Evolutionary conservation across 2,329 filamentous ascomycete genomes (phyloP), one percentile per base, ranked within the genome.

Genomic region (Hortaea sp.): DNA sequence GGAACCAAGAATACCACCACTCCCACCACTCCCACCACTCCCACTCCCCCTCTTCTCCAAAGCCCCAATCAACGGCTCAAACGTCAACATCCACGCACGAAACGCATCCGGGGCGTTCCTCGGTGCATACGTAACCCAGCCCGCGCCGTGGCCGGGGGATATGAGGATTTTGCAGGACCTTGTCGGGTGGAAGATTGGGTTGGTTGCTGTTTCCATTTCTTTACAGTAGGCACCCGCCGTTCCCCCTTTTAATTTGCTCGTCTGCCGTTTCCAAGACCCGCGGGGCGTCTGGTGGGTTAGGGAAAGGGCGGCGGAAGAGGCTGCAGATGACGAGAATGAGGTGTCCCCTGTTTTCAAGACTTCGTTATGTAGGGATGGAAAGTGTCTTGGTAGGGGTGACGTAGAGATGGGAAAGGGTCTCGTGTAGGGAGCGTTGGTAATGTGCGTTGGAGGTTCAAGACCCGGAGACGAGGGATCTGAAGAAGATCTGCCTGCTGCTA

Each of bases 51-150:
- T 42, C 31, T n/a, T 39, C 48, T 47, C 44, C 40, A 49, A 27
- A n/a, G 30, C 50, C n/a, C 34, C 29, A 27, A 52, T 46, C 32
- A 52, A n/a, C 5, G 50, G 50, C 34, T 47, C 47, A 30, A 49
- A 52, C 12, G 47, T 52, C 13, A 52, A 41, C 50, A 52, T 52
- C 50, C 50, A 52, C 3, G 39, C 43, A 2, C 47, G 34, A 34
- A 50, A 52, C n/a, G 44, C 47, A 30, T 52, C 50, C 6, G 27
- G 30, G n/a, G 47, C 45, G 4, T 6, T 11, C 7, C 39, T 34
- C 2, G 50, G 50, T 2, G 47, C 50, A 34, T 37, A 52, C 42
- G 30, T 49, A 4, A 47, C 35, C 47, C 43, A 52, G 34, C 50
- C 50, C 29, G 50, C 48, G 41, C 50, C 50, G 20, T 44, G 39